Evolutionary conservation across 2,329 filamentous ascomycete genomes (phyloP).

Genomic region (Beauveria medogensis): DNA sequence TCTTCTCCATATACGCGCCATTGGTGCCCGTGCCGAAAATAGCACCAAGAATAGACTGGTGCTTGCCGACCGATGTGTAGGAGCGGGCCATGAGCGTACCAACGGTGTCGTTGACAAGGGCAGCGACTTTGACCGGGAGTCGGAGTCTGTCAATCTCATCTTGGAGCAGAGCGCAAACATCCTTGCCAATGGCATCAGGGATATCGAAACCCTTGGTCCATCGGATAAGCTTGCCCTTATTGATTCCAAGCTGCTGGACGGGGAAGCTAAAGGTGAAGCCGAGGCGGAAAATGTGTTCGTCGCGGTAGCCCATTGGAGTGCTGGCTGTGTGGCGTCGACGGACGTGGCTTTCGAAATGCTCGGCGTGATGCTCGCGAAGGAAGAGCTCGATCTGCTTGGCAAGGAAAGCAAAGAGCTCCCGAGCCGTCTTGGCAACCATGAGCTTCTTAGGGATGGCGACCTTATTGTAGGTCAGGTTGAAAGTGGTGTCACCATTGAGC

Average conservation of each 20-base stretch:
- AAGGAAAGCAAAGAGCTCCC: conserved; percentile 85
- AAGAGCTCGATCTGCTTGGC: conserved; percentile 89
- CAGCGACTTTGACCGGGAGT: conserved; percentile 88
- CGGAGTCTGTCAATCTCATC: conserved; percentile 77
- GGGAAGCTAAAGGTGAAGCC: conserved; percentile 99
- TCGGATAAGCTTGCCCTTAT: conserved; percentile 85
- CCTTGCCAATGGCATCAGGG: conserved; percentile 84
- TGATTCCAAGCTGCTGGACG: conserved; percentile 87
- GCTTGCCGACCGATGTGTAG: conserved; percentile 85
- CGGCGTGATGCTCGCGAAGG: conserved; percentile 76
- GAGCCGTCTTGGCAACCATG: conserved; percentile 80
- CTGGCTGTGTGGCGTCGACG: conserved; percentile 55
- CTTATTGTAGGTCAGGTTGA: conserved; percentile 88
- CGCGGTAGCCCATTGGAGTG: conserved; percentile 49
- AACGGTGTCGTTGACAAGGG: conserved; percentile 94
- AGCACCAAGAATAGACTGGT: conserved; percentile 79
- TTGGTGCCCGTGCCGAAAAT: conserved; percentile 98
- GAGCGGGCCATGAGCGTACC: conserved; percentile 96
- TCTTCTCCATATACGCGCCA: conserved; percentile 92
- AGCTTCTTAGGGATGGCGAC: conserved; percentile 81
- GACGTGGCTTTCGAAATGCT: conserved; percentile 70
- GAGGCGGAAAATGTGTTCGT: conserved; percentile 79
- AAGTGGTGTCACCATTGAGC: conserved; percentile 89
- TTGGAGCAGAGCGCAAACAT: conserved; percentile 87
- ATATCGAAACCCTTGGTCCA: conserved; percentile 99